These are phyloP conservation scores for Candida methanosorbosa DNA, from an alignment of 805 yeast genomes.

Conservation along the genomic window DNA sequence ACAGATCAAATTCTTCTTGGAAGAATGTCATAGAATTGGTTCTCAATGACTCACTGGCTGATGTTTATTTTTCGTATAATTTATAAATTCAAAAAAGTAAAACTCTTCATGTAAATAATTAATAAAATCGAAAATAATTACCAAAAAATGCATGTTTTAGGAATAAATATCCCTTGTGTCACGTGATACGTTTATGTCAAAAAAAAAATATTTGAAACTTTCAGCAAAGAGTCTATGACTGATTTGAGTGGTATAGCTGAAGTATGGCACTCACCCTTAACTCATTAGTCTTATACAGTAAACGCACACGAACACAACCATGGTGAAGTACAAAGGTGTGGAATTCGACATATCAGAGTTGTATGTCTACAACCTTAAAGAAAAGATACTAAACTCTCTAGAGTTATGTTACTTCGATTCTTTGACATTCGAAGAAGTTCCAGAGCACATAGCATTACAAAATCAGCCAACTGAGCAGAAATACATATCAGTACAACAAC, in stretches of 20 bases:
- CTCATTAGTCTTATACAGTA: too few species aligned
- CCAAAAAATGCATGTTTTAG: too few species aligned
- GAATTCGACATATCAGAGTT: constrained; percentile 20
- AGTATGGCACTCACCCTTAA: too few species aligned
- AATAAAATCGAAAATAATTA: not conserved
- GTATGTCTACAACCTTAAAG: constrained; percentile 40
- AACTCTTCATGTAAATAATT: not conserved
- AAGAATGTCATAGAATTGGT: constrained; percentile 83
- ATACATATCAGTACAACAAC: not conserved
- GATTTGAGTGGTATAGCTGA: too few species aligned
- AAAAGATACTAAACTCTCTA: constrained; percentile 33
- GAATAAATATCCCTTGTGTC: too few species aligned
- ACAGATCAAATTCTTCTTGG: constrained; percentile 71
- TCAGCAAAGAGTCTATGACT: too few species aligned
- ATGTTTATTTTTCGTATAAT: not conserved
- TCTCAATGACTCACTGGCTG: constrained; percentile 12
- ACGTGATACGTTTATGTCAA: too few species aligned
- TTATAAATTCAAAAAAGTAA: not conserved
- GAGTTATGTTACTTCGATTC: constrained; percentile 49
- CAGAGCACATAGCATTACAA: constrained; percentile 11
- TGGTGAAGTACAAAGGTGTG: not conserved
- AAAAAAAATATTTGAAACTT: too few species aligned
- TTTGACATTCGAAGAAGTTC: constrained; percentile 26
- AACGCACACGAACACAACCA: too few species aligned
- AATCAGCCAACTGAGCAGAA: constrained; percentile 2